phyloP scores from a whole-genome alignment of 441 rosid genomes.

The Pelargonium myrrhifolium region DNA sequence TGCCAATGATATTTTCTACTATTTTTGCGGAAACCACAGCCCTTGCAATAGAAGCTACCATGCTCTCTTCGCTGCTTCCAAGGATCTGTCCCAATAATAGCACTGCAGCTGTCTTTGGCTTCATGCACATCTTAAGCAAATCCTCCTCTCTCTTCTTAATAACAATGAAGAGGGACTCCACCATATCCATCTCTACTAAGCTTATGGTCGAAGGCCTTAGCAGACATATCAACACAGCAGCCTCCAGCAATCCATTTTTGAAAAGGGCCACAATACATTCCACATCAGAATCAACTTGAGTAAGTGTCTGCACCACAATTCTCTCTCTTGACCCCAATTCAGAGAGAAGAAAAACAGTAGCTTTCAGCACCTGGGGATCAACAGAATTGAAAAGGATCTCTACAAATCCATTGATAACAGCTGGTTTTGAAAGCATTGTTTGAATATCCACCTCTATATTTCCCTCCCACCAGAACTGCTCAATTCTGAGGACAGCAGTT shows the following conservation, averaged over 20 bases:
- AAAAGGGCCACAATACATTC: constrained; percentile 55
- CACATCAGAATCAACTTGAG: constrained; percentile 56
- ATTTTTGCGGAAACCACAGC: constrained; percentile 35
- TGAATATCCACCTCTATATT: constrained; percentile 35
- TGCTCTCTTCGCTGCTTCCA: constrained; percentile 29
- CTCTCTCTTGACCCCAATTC: constrained; percentile 60
- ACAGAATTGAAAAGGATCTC: constrained; percentile 63
- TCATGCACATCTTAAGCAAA: constrained; percentile 38
- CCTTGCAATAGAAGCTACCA: constrained; percentile 30
- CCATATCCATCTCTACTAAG: constrained; percentile 45
- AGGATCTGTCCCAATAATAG: constrained; percentile 45
- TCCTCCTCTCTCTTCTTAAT: constrained; percentile 37
- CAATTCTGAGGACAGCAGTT: constrained; percentile 52
- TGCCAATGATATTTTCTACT: constrained; percentile 33
- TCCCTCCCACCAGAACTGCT: constrained; percentile 48
- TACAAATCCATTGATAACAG: constrained; percentile 54
- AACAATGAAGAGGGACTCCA: constrained; percentile 39
- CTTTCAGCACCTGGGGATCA: constrained; percentile 37
- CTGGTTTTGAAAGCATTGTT: constrained; percentile 49
- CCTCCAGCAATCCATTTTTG: constrained; percentile 58
- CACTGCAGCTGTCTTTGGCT: constrained; percentile 47
- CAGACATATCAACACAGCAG: constrained; percentile 48
- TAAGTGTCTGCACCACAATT: constrained; percentile 50
- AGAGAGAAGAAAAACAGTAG: constrained; percentile 49
- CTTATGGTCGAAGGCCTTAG: constrained; percentile 36